These are phyloP conservation scores for Chaetomium olivaceum DNA, from an alignment of 2,329 filamentous ascomycete genomes.

Conservation along the genomic window DNA sequence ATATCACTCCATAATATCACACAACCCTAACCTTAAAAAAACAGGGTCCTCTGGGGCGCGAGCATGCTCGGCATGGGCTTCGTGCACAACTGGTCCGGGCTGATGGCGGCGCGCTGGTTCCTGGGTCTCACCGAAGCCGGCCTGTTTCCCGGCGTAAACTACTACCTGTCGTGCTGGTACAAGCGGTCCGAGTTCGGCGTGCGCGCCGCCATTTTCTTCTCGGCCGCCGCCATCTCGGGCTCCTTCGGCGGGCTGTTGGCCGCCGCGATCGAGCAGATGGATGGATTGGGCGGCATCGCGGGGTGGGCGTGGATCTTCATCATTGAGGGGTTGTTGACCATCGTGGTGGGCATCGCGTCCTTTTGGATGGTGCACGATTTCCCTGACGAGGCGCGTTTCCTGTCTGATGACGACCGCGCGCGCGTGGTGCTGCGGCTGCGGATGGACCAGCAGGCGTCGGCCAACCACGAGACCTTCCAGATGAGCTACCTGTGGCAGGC, in stretches of 20 bases:
- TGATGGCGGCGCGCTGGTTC: slow-evolving; percentile 70
- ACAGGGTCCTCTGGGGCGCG: slow-evolving; percentile 63
- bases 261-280: slow-evolving; percentile 67
- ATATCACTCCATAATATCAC: neutral
- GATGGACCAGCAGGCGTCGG: slow-evolving; percentile 67
- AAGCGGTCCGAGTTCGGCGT: slow-evolving; percentile 73
- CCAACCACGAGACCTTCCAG: slow-evolving; percentile 68
- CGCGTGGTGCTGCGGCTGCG: slow-evolving; percentile 69
- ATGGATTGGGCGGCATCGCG: slow-evolving; percentile 53
- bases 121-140: slow-evolving; percentile 74
- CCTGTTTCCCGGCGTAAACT: slow-evolving; percentile 68
- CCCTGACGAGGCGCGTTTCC: slow-evolving; percentile 70
- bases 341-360: slow-evolving; percentile 62
- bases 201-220: slow-evolving; percentile 75
- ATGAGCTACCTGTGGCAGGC: slow-evolving; percentile 69
- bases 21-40: neutral
- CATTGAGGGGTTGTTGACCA: slow-evolving; percentile 66
- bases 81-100: slow-evolving; percentile 60
- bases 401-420: slow-evolving; percentile 64
- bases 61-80: slow-evolving; percentile 71
- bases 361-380: slow-evolving; percentile 80
- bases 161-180: slow-evolving; percentile 79
- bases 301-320: slow-evolving; percentile 67
- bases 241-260: slow-evolving; percentile 72
- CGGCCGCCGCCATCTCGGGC: slow-evolving; percentile 72